Conservation (phyloP, 2,329 filamentous ascomycete genomes). For the Nothopassalora personata region DNA sequence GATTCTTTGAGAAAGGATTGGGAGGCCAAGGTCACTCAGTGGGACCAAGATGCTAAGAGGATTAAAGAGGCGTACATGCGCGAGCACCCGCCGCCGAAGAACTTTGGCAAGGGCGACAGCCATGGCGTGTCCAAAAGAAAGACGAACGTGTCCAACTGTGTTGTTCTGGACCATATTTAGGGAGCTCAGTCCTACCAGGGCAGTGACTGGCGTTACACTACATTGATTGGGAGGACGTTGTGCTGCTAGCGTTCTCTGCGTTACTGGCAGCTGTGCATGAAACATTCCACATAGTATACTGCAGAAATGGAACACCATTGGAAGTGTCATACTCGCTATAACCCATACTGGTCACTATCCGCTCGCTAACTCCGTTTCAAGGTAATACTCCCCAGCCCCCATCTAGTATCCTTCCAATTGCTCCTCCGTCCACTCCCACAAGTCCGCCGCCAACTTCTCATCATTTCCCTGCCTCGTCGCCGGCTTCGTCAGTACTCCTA, state of each 20-base stretch:
- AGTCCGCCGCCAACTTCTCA: conserved; percentile 27
- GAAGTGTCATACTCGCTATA: neutral
- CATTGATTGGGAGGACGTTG: neutral
- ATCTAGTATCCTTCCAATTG: conserved; percentile 12
- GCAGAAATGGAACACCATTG: neutral
- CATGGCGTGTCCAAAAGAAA: conserved; percentile 27
- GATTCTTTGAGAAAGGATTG: conserved; percentile 54
- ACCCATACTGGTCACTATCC: neutral
- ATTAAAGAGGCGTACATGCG: conserved; percentile 41
- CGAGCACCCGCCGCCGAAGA: conserved; percentile 22
- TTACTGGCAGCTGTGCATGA: neutral
- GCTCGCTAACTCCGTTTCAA: neutral
- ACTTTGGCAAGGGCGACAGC: conserved; percentile 5
- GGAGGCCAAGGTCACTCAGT: conserved; percentile 58
- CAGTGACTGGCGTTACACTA: neutral
- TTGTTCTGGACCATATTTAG: conserved; percentile 27
- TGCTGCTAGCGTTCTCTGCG: neutral
- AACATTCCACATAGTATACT: neutral
- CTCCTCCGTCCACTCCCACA: conserved; percentile 34
- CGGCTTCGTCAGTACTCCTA: conserved; percentile 26
- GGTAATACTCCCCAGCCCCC: neutral
- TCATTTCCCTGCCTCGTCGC: conserved; percentile 28
- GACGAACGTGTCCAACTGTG: conserved; percentile 30
- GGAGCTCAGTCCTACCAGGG: neutral
- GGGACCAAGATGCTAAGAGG: conserved; percentile 62